Evolutionary conservation across 2,329 filamentous ascomycete species (phyloP).

Genomic region (Trichoderma afroharzianum): DNA sequence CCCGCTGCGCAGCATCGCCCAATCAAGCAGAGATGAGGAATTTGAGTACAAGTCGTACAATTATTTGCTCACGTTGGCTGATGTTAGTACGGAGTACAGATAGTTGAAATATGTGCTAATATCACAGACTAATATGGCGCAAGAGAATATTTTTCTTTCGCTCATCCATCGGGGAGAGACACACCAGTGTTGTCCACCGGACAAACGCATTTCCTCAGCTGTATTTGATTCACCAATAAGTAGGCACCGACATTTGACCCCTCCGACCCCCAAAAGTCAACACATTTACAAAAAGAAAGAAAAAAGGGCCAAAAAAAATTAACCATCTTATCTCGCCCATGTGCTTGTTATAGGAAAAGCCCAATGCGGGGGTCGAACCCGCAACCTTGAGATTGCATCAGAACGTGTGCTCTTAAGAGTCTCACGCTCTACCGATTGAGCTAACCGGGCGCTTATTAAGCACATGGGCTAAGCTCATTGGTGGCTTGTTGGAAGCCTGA

Average conservation of each 20-base stretch:
- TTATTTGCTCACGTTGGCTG: not conserved
- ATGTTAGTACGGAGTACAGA: not conserved
- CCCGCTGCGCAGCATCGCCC: too few relatives aligned
- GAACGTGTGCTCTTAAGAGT: slow-evolving; percentile 49
- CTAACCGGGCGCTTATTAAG: slow-evolving; percentile 28
- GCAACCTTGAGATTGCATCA: slow-evolving; percentile 45
- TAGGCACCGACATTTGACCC: not conserved
- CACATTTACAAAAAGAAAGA: not conserved
- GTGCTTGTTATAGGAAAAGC: slow-evolving; percentile 34
- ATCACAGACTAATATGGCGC: not conserved
- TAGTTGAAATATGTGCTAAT: not conserved
- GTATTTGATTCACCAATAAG: not conserved
- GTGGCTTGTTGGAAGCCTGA: not conserved
- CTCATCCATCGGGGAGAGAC: not conserved
- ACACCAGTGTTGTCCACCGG: not conserved
- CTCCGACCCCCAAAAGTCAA: not conserved
- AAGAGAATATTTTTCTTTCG: not conserved
- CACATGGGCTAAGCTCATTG: not conserved
- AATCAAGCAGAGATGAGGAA: not conserved
- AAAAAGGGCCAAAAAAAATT: not conserved
- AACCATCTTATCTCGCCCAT: not conserved
- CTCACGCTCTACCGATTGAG: slow-evolving; percentile 62
- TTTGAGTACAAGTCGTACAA: not conserved
- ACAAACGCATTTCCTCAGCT: not conserved
- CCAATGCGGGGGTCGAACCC: slow-evolving; percentile 50